Percentiles rank a stretch among this genome's conserved stretches.
phyloP scores from a whole-genome alignment of 2,329 filamentous ascomycete genomes.

The Helotiales sp. region DNA sequence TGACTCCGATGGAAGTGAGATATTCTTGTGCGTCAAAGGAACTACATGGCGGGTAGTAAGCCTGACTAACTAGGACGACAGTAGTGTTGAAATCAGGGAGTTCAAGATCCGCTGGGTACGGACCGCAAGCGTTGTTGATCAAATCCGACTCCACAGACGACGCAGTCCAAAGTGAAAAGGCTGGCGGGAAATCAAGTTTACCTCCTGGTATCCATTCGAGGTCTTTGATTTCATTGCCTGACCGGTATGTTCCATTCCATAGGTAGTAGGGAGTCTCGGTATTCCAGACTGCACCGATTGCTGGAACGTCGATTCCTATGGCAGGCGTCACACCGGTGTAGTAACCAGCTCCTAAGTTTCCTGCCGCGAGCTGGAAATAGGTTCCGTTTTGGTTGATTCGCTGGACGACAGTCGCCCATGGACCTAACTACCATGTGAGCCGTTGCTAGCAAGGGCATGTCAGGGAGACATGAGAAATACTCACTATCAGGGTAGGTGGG shows the following conservation, averaged over 20 bases:
- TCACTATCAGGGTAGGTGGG: neutral
- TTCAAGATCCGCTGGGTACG: neutral
- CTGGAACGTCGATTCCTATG: neutral
- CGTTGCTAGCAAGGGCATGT: neutral
- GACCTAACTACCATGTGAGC: neutral
- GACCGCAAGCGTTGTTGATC: neutral
- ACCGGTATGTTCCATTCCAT: neutral
- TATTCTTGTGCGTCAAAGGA: neutral
- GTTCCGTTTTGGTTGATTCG: constrained; percentile 3
- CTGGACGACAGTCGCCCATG: neutral
- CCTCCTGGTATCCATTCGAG: neutral
- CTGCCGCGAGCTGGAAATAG: neutral
- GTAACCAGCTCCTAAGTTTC: neutral
- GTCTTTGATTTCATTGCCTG: neutral
- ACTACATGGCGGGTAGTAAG: neutral
- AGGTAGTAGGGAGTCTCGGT: neutral
- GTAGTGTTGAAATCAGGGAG: neutral
- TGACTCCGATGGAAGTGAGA: neutral
- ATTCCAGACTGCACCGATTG: neutral
- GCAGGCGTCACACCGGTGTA: neutral
- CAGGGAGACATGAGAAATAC: neutral
- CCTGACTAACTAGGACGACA: neutral
- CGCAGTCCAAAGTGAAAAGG: neutral
- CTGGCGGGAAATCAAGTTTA: neutral
- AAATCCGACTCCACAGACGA: neutral